Conservation (phyloP, 441 rosid species). For the Mallotus repandus region DNA sequence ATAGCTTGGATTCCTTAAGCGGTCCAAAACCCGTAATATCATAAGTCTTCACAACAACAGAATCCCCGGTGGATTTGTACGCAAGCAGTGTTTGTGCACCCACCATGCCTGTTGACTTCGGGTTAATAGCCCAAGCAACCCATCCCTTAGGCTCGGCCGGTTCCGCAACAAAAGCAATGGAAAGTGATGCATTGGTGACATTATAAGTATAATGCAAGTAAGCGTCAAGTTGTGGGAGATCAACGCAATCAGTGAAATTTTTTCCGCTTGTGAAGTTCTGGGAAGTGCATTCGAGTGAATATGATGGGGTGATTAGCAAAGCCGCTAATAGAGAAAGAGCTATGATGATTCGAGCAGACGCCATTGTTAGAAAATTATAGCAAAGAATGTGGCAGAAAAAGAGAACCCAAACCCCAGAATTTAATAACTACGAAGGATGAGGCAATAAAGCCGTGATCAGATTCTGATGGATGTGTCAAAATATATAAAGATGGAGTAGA, state of each 20-base stretch:
- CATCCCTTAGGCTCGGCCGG: slow-evolving; percentile 48
- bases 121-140: slow-evolving; percentile 81
- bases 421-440: background rate
- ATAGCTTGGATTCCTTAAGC: slow-evolving; percentile 29
- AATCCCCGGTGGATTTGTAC: slow-evolving; percentile 33
- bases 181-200: slow-evolving; percentile 57
- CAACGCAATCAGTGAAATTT: slow-evolving; percentile 36
- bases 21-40: slow-evolving; percentile 33
- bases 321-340: background rate
- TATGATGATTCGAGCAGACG: background rate
- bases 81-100: slow-evolving; percentile 80
- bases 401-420: background rate
- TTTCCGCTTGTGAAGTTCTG: slow-evolving; percentile 32
- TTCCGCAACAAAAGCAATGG: slow-evolving; percentile 54
- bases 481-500: background rate
- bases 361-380: background rate
- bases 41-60: slow-evolving; percentile 38
- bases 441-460: background rate
- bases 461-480: background rate
- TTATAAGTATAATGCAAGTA: slow-evolving; percentile 62
- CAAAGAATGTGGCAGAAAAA: background rate
- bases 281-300: slow-evolving; percentile 43
- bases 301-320: slow-evolving; percentile 38
- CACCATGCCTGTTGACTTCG: slow-evolving; percentile 43
- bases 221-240: slow-evolving; percentile 48